Evolutionary conservation across 2,329 filamentous ascomycete species (phyloP), one percentile per base, ranked within the genome.

Genomic region (Xylaria sp.): DNA sequence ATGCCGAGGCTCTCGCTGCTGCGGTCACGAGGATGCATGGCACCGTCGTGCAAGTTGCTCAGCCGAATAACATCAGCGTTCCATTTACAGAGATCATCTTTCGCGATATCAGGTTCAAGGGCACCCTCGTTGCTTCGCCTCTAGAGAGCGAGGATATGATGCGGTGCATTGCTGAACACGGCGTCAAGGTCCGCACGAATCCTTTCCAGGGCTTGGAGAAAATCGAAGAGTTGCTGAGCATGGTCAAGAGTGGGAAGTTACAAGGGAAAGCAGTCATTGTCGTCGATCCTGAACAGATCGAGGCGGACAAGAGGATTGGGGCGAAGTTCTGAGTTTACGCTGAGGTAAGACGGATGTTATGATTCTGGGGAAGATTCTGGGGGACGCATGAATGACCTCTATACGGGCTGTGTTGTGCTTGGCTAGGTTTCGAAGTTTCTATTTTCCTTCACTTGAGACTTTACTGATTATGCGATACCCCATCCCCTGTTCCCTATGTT

Each of bases 11-110:
- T 5, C 60, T 73, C 25, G 84, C 82, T 0, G 87, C 85, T 62
- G 87, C 86, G 0, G 79, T 89, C 0, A 90, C 88, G 0, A 85
- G 82, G 73, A 89, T 86, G 83, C 88, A 90, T 74, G 88, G 87
- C 2, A 83, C 80, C 0, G 80, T 89, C 74, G 80, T 90, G 1
- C 86, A 90, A 75, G 84, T 90, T 57, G 87, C 80, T 62, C 87
- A 87, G 6, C 90, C 90, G 0, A 88, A 90, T 1, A 85, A 79
- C 3, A 86, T 87, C 12, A 87, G 87, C 46, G 89, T 91, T 7
- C 81, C 81, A n/a, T 91, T 88, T 66, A 87, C 88, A 57, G 85
- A 86, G 20, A 89, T 78, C 10, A 54, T 77, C 46, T 75, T 77
- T 46, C 72, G 76, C 18, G 76, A 77, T 39, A 71, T 77, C 7